phyloP scores from a whole-genome alignment of 768 basidiomycete species.

The Boletus rubescentipes region DNA sequence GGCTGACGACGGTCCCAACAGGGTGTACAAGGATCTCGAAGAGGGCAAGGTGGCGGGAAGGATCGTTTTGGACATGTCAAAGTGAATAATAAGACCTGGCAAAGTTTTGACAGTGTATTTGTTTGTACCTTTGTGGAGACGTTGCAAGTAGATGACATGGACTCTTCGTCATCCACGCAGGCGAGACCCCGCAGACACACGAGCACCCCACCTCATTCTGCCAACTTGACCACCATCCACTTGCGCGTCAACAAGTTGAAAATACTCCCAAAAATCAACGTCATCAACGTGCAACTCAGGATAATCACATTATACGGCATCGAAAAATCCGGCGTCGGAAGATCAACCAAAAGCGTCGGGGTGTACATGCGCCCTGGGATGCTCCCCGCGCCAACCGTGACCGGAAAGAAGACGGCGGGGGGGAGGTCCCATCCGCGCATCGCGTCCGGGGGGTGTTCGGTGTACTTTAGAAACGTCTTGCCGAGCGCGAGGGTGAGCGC shows the following conservation, averaged over 20 bases:
- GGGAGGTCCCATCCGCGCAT: slow-evolving; percentile 94
- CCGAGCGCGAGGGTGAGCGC: slow-evolving; percentile 70
- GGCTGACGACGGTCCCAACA: slow-evolving; percentile 1
- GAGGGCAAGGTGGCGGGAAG: slow-evolving; percentile 44
- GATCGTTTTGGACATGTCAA: slow-evolving; percentile 37
- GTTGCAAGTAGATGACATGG: no score
- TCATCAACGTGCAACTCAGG: slow-evolving; percentile 87
- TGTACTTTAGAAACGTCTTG: slow-evolving; percentile 88
- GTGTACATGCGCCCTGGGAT: slow-evolving; percentile 64
- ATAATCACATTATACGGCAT: slow-evolving; percentile 99
- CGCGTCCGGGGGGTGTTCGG: slow-evolving; percentile 94
- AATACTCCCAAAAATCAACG: slow-evolving; percentile 89
- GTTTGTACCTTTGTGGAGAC: no score
- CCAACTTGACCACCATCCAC: slow-evolving; percentile 58
- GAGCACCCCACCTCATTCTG: slow-evolving; percentile 7
- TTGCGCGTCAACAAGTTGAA: slow-evolving; percentile 84
- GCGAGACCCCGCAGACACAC: neutral
- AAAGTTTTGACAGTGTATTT: no score
- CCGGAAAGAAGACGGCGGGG: slow-evolving; percentile 69
- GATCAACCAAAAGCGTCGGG: slow-evolving; percentile 76
- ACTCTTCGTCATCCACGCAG: no score
- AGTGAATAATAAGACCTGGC: slow-evolving; percentile 9
- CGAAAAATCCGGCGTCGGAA: slow-evolving; percentile 98
- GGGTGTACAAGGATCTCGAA: slow-evolving; percentile 41
- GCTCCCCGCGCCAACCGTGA: neutral